These are phyloP conservation scores for Annulohypoxylon bovei DNA, from an alignment of 495 filamentous ascomycete genomes.

Conservation along the genomic window DNA sequence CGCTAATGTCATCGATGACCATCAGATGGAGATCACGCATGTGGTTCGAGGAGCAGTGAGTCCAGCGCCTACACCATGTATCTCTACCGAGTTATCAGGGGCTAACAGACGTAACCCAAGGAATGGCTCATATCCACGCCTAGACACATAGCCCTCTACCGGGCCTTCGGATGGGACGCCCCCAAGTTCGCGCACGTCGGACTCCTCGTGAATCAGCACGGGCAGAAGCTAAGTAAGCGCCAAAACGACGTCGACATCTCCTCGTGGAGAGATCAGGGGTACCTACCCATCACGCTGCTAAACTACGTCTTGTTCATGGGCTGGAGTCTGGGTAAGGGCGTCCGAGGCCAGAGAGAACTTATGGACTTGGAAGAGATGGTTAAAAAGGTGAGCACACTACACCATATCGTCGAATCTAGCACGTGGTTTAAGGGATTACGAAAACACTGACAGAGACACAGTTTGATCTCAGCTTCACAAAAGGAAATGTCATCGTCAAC, in stretches of 20 bases:
- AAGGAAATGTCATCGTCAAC: conserved; percentile 87
- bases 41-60: conserved; percentile 87
- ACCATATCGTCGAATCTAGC: no score
- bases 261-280: conserved; percentile 71
- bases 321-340: conserved; percentile 76
- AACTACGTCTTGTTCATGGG: conserved; percentile 90
- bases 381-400: conserved; percentile 61
- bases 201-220: conserved; percentile 76
- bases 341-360: conserved; percentile 62
- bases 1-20: conserved; percentile 96
- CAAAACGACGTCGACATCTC: conserved; percentile 75
- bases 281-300: conserved; percentile 76
- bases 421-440: no score
- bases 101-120: conserved; percentile 63
- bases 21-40: conserved; percentile 93
- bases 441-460: conserved; percentile 42
- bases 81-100: background rate
- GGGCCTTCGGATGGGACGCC: conserved; percentile 87
- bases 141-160: conserved; percentile 85
- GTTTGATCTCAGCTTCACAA: conserved; percentile 87
- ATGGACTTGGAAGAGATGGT: conserved; percentile 77
- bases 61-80: background rate
- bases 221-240: conserved; percentile 91
- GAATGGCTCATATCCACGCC: conserved; percentile 97
- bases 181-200: conserved; percentile 90